phyloP scores from a whole-genome alignment of 164 flowering plant genomes.

The Magnolia officinalis region DNA sequence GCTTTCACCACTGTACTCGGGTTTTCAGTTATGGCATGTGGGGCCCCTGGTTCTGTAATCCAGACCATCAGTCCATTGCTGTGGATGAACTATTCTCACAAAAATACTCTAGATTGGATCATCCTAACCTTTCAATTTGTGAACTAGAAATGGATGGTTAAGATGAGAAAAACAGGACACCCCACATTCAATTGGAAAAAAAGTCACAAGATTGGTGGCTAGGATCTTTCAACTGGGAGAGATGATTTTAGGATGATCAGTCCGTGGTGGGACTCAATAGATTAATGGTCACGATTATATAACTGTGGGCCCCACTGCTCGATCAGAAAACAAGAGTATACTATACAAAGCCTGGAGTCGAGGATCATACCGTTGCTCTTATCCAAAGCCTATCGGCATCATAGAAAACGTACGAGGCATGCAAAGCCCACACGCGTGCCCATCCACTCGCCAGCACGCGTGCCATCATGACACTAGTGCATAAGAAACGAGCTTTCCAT shows the following conservation, averaged over 20 bases:
- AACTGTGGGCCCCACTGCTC: background rate
- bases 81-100: too few species aligned
- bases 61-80: too few species aligned
- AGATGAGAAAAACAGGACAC: too few species aligned
- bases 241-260: background rate
- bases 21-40: too few species aligned
- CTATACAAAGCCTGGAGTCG: background rate
- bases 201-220: too few species aligned
- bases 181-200: too few species aligned
- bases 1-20: too few species aligned
- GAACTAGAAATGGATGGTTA: too few species aligned
- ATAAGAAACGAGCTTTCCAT: background rate
- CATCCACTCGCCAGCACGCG: background rate
- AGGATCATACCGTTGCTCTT: background rate
- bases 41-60: too few species aligned
- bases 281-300: background rate
- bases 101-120: too few species aligned
- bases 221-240: too few species aligned
- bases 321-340: background rate
- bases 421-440: background rate
- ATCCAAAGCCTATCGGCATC: background rate
- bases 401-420: background rate
- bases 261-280: background rate
- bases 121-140: too few species aligned
- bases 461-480: background rate